phyloP scores from a whole-genome alignment of 2,329 filamentous ascomycete species.

The Colletotrichum acutatum region DNA sequence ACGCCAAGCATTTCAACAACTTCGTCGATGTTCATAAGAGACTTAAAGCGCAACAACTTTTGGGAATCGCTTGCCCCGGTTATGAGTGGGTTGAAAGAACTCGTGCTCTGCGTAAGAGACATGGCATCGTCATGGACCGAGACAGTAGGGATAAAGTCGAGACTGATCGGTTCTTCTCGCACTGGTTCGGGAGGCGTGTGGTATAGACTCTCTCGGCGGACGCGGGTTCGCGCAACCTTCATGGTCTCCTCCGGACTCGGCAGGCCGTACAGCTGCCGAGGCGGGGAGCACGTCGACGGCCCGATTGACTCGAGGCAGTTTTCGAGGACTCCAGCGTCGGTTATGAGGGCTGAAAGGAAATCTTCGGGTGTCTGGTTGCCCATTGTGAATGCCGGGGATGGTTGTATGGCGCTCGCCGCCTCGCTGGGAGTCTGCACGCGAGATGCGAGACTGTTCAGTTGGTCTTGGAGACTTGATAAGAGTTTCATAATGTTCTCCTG shows the following conservation, averaged over 20 bases:
- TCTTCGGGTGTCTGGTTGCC: not conserved
- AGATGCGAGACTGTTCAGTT: not conserved
- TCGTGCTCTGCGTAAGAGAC: not conserved
- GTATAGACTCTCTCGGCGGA: not conserved
- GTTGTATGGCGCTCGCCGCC: not conserved
- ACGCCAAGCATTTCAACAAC: not conserved
- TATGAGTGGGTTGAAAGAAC: not conserved
- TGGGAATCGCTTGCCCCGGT: not conserved
- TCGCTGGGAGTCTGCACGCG: not conserved
- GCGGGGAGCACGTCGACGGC: not conserved
- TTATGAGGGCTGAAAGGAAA: not conserved
- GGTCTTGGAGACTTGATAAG: not conserved
- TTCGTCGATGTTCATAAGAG: not conserved
- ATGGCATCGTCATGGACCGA: not conserved
- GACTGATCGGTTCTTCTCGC: not conserved
- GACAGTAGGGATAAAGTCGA: not conserved
- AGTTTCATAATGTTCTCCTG: not conserved
- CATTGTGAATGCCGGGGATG: not conserved
- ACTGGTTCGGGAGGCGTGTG: not conserved
- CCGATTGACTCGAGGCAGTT: not conserved
- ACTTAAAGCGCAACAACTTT: not conserved
- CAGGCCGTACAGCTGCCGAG: not conserved
- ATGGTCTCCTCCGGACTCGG: not conserved
- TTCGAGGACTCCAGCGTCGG: not conserved
- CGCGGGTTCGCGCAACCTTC: not conserved